phyloP scores from a whole-genome alignment of 116 monocot genomes.

The Cymodocea nodosa region DNA sequence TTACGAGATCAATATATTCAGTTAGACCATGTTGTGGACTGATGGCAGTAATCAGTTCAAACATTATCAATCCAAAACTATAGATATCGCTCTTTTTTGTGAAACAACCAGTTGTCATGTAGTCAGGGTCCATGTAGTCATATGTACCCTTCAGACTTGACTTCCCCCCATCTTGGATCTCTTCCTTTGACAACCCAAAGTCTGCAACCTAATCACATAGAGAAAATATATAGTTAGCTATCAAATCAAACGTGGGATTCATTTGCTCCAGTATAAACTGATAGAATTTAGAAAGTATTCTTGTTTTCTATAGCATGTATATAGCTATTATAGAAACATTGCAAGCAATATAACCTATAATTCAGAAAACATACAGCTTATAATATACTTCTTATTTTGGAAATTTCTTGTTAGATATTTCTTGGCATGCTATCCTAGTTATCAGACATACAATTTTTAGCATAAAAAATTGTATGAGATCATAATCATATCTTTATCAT shows the following conservation, averaged over 20 bases:
- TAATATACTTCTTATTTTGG: too few species aligned
- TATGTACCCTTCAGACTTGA: constrained; percentile 90
- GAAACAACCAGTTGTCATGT: constrained; percentile 74
- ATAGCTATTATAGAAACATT: too few species aligned
- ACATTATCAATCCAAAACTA: constrained; percentile 92
- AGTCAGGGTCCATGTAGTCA: constrained; percentile 96
- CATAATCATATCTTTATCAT: too few species aligned
- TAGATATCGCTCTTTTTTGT: constrained; percentile 94
- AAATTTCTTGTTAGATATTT: too few species aligned
- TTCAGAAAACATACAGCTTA: too few species aligned
- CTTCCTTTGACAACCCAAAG: constrained; percentile 95
- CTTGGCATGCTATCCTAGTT: too few species aligned
- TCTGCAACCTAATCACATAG: constrained; percentile 65
- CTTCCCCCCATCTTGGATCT: constrained; percentile 48
- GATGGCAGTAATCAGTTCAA: constrained; percentile 84
- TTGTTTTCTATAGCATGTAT: too few species aligned
- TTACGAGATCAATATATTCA: constrained; percentile 92
- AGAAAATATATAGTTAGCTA: background rate
- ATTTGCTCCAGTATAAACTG: too few species aligned
- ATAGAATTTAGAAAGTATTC: too few species aligned
- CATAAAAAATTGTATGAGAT: too few species aligned
- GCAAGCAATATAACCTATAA: too few species aligned
- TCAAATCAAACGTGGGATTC: background rate
- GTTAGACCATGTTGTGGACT: constrained; percentile 91
- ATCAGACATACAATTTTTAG: too few species aligned